These are phyloP conservation scores for Sporothrix variecibatus DNA, from an alignment of 2,329 filamentous ascomycete genomes.

Conservation along the genomic window DNA sequence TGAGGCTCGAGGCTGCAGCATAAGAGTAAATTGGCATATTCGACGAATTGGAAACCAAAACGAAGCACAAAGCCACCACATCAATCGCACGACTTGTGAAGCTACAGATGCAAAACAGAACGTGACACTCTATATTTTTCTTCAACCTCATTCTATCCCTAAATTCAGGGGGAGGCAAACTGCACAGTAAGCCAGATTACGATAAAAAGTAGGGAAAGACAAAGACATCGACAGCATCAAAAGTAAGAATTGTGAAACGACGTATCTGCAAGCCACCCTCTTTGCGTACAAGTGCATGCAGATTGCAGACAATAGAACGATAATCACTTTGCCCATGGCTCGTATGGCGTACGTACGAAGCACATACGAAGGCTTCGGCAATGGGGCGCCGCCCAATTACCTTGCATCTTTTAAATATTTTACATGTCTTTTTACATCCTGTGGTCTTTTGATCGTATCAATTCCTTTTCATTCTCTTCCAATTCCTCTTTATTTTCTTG, in stretches of 20 bases:
- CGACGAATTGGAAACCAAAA: neutral
- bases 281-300: neutral
- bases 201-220: neutral
- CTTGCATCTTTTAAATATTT: neutral
- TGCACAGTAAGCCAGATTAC: neutral
- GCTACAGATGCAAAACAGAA: neutral
- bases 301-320: neutral
- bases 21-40: neutral
- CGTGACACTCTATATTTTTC: neutral
- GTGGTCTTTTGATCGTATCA: neutral
- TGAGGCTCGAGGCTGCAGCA: neutral
- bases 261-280: neutral
- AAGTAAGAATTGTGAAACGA: constrained; percentile 5
- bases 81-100: neutral
- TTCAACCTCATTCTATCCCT: neutral
- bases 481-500: neutral
- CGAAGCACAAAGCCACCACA: neutral
- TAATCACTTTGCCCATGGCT: neutral
- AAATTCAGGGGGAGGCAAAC: neutral
- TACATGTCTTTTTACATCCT: neutral
- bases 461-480: neutral
- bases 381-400: neutral
- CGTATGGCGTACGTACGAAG: neutral
- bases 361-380: neutral
- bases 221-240: neutral